Base-by-base conservation (phyloP, 768 basidiomycete genomes). In the Strobilomyces dryophilus region DNA sequence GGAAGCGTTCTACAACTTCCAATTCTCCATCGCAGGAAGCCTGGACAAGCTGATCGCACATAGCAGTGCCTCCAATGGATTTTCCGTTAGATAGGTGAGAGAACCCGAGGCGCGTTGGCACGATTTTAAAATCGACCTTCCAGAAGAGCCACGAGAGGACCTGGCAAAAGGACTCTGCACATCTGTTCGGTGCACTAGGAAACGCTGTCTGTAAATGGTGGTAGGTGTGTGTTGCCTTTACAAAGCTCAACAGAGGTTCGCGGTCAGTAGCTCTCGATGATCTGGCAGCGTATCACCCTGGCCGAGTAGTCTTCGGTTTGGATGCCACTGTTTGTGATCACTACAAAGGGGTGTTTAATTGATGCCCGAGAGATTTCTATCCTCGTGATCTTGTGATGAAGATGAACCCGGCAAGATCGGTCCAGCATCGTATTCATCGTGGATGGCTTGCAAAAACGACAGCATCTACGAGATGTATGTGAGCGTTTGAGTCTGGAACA, bases 381-480 rank as follows among this genome's bases (percentile, higher is more conserved):
- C 29, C n/a, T 52, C 40, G 18, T 5, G 15, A 34, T 12, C 18
- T 45, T 34, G 49, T 41, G 34, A 26, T 2, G 43, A 43, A n/a
- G 34, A 26, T 2, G 43, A 43, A n/a, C 6, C 42, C 9, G 17
- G 24, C 18, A 24, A 24, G 29, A 50, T 35, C 21, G 50, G 39
- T 36, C 44, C 44, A 32, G 41, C 57, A 35, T 68, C 52, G 53
- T 75, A 80, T 63, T 87, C 85, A 32, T 81, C 79, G 41, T 83
- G 74, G 10, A 88, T 67, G 5, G 79, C 77, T 7, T 69, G 58
- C 31, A 90, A 70, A 65, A 90, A 90, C 17, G 80, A 74, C 17
- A 85, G 60, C 69, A 89, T 76, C 89, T 90, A 64, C 20, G 32
- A 54, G 48, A 41, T 15, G 27, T 6, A 37, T 35, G 21, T 37